Conservation (phyloP, 768 basidiomycete species). For the Tricholoma hemisulphureum region DNA sequence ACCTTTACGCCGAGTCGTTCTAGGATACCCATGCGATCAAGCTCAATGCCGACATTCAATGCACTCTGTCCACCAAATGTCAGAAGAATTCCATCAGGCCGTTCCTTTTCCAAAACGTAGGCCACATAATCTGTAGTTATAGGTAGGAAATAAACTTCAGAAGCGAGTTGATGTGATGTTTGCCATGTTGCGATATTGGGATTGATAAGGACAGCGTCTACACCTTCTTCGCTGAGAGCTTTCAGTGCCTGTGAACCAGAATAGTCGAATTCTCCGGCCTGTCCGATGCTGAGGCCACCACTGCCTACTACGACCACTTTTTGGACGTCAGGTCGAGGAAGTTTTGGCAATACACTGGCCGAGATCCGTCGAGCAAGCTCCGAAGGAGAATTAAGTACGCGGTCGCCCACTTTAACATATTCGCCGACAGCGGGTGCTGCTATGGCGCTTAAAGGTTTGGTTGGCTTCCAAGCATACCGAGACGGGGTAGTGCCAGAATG, state of each 20-base stretch:
- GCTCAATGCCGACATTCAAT: conserved; percentile 93
- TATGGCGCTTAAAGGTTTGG: conserved; percentile 58
- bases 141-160: conserved; percentile 96
- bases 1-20: conserved; percentile 92
- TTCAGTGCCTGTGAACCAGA: conserved; percentile 99
- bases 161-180: conserved; percentile 95
- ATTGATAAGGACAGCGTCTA: conserved; percentile 93
- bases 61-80: conserved; percentile 99
- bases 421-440: conserved; percentile 76
- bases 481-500: conserved; percentile 43
- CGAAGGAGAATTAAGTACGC: conserved; percentile 89
- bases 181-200: conserved; percentile 99
- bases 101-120: conserved; percentile 96
- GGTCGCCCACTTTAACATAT: conserved; percentile 65
- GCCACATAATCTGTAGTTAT: conserved; percentile 97
- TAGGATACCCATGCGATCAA: conserved; percentile 95
- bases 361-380: conserved; percentile 92
- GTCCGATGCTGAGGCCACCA: conserved; percentile 95
- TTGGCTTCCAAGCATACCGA: conserved; percentile 42
- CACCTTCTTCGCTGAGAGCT: conserved; percentile 92
- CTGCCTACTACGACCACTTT: conserved; percentile 96
- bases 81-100: conserved; percentile 94
- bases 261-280: conserved; percentile 99
- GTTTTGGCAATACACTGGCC: conserved; percentile 89
- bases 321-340: conserved; percentile 87